Evolutionary conservation across 1,284 basidiomycete genomes (phyloP).

Genomic region (Moniliella sp.): DNA sequence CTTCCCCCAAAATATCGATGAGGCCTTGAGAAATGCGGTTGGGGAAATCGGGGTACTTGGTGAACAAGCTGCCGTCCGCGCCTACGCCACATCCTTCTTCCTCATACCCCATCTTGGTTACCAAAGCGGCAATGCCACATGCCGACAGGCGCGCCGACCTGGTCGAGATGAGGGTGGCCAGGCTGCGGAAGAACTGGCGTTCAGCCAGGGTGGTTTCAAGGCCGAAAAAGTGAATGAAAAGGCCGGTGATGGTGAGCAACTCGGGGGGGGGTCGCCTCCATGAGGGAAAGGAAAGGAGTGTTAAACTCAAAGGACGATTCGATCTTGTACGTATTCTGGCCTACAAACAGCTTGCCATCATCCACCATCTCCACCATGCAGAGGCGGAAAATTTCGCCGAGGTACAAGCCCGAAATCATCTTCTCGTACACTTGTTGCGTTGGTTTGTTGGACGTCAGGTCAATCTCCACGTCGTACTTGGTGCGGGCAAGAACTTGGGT

Average conservation of each 20-base stretch:
- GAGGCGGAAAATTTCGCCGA: slow-evolving; percentile 82
- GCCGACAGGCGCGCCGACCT: slow-evolving; percentile 23
- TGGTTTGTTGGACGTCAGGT: slow-evolving; percentile 85
- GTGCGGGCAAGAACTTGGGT: slow-evolving; percentile 77
- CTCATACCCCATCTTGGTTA: slow-evolving; percentile 26
- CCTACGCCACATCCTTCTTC: slow-evolving; percentile 15
- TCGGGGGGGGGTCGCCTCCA: slow-evolving; percentile 98
- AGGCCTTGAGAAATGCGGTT: slow-evolving; percentile 25
- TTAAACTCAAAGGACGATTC: slow-evolving; percentile 79
- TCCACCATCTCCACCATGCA: slow-evolving; percentile 88
- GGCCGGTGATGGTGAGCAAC: slow-evolving; percentile 77
- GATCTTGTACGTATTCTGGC: slow-evolving; percentile 86
- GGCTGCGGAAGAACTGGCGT: slow-evolving; percentile 38
- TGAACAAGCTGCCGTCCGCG: slow-evolving; percentile 22
- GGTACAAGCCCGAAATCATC: slow-evolving; percentile 90
- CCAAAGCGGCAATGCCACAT: slow-evolving; percentile 28
- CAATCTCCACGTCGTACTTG: slow-evolving; percentile 78
- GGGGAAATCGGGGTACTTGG: slow-evolving; percentile 28
- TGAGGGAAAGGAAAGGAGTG: slow-evolving; percentile 83
- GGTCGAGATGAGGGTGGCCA: slow-evolving; percentile 44
- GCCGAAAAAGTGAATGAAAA: slow-evolving; percentile 45
- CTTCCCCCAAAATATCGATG: slow-evolving; percentile 28
- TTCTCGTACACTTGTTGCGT: slow-evolving; percentile 88
- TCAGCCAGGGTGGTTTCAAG: slow-evolving; percentile 27
- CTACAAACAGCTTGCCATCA: slow-evolving; percentile 82